A percentile compares a stretch with the other conserved stretches of the same genome.
These are phyloP conservation scores for Lachnellula cervina DNA, from an alignment of 2,329 filamentous ascomycete genomes.

Conservation along the genomic window DNA sequence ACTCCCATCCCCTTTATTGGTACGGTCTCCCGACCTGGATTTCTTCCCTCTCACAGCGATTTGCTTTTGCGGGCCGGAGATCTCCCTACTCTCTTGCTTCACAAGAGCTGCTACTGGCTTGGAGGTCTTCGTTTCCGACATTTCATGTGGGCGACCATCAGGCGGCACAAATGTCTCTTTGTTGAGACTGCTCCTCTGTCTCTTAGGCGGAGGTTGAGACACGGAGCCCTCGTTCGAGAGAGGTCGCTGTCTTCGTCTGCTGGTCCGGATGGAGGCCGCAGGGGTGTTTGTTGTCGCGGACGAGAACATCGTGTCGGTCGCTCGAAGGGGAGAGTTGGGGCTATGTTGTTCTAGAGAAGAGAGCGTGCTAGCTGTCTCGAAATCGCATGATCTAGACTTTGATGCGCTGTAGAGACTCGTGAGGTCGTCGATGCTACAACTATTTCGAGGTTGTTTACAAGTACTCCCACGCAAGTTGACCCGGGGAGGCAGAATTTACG, in stretches of 20 bases:
- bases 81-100: conserved; percentile 30
- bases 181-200: conserved; percentile 52
- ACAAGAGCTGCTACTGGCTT: conserved; percentile 37
- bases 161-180: conserved; percentile 51
- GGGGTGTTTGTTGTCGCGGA: conserved; percentile 47
- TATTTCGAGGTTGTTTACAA: background rate
- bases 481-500: background rate
- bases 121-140: conserved; percentile 51
- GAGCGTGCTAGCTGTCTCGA: background rate
- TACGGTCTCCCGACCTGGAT: conserved; percentile 56
- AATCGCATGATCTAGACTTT: conserved; percentile 2
- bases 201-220: conserved; percentile 59
- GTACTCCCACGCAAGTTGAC: background rate
- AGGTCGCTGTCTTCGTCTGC: conserved; percentile 54
- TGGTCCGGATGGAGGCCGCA: conserved; percentile 53
- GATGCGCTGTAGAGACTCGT: background rate
- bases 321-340: background rate
- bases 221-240: conserved; percentile 48
- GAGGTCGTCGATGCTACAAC: background rate
- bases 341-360: background rate
- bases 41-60: conserved; percentile 59
- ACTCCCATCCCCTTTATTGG: conserved; percentile 65
- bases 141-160: conserved; percentile 43
- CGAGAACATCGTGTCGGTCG: conserved; percentile 50
- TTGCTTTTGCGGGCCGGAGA: conserved; percentile 37